Evolutionary conservation across 164 flowering plant genomes (phyloP).

Genomic region (Santalum album): DNA sequence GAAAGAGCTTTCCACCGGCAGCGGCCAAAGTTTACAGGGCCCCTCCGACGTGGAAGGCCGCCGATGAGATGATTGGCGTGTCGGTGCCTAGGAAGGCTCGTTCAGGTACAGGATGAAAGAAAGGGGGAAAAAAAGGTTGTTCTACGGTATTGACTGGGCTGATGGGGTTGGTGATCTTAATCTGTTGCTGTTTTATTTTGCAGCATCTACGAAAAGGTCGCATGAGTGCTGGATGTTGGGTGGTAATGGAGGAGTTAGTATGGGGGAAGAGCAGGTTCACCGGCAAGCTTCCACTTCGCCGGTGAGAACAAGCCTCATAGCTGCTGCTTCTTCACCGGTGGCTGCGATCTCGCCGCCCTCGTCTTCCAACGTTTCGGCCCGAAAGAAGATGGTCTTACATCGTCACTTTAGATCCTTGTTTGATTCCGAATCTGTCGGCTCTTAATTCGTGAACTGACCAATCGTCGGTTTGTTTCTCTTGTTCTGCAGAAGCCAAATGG

Average conservation of each 20-base stretch:
- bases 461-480: slow-evolving; percentile 3
- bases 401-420: too few species aligned
- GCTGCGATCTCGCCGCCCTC: slow-evolving; percentile 65
- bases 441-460: too few species aligned
- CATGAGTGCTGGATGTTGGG: slow-evolving; percentile 66
- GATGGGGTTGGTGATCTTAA: not conserved
- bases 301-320: slow-evolving; percentile 31
- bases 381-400: slow-evolving; percentile 55
- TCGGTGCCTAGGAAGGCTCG: slow-evolving; percentile 96
- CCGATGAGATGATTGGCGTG: slow-evolving; percentile 87
- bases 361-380: slow-evolving; percentile 44
- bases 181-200: slow-evolving; percentile 7
- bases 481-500: slow-evolving; percentile 57
- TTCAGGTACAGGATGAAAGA: slow-evolving; percentile 32
- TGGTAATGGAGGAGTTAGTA: slow-evolving; percentile 23
- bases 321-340: slow-evolving; percentile 25
- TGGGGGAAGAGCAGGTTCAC: slow-evolving; percentile 39
- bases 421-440: slow-evolving; percentile 4
- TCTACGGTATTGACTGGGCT: not conserved
- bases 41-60: slow-evolving; percentile 54
- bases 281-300: slow-evolving; percentile 81
- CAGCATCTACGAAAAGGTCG: slow-evolving; percentile 84
- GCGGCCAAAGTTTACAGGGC: slow-evolving; percentile 41
- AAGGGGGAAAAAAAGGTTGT: not conserved
- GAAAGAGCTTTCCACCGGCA: slow-evolving; percentile 59